Percentiles rank a stretch among this genome's conserved stretches.
These are phyloP conservation scores for Podaxis sp. DNA, from an alignment of 768 basidiomycete genomes.

Conservation along the genomic window DNA sequence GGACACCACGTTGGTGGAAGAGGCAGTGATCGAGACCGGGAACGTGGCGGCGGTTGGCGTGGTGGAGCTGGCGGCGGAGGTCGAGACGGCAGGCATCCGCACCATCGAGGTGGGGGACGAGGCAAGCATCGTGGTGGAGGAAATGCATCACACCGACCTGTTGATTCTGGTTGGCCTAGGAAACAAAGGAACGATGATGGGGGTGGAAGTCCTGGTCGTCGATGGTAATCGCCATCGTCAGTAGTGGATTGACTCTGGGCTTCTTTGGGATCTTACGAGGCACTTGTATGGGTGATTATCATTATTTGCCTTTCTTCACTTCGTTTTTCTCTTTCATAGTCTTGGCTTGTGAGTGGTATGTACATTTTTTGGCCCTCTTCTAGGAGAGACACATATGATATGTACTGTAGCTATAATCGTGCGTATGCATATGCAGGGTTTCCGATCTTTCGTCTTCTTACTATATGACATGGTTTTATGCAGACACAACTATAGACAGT, in stretches of 20 bases:
- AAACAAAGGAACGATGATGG: conserved; percentile 32
- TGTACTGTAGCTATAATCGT: conserved; percentile 13
- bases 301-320: conserved; percentile 14
- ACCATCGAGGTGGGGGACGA: conserved; percentile 17
- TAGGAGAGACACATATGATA: not conserved
- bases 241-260: not conserved
- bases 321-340: conserved; percentile 2
- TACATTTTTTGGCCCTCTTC: not conserved
- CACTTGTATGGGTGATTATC: conserved; percentile 14
- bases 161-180: conserved; percentile 63
- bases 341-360: conserved; percentile 1
- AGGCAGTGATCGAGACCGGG: conserved; percentile 33
- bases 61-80: conserved; percentile 31
- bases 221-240: conserved; percentile 14
- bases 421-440: conserved; percentile 4
- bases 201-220: conserved; percentile 22
- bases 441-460: not conserved
- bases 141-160: conserved; percentile 34
- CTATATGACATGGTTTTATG: not conserved
- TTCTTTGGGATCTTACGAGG: conserved; percentile 8
- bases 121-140: conserved; percentile 20
- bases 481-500: not conserved
- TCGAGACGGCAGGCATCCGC: conserved; percentile 27
- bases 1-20: conserved; percentile 34
- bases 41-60: conserved; percentile 30